Conservation (phyloP, 2,329 filamentous ascomycete species). For the Daldinia eschscholtzii region DNA sequence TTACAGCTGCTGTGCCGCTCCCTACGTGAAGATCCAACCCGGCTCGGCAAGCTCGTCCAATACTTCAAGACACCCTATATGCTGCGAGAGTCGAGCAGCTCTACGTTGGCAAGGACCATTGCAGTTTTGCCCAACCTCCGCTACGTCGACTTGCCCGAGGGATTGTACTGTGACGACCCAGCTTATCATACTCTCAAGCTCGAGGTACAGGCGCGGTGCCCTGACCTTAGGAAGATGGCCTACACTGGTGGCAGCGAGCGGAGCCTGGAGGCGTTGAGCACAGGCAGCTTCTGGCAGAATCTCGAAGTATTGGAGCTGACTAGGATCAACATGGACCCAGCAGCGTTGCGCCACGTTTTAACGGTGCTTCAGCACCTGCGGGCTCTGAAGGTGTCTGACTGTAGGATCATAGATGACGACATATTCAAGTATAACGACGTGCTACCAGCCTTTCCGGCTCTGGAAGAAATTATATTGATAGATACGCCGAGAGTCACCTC, state of each 20-base stretch:
- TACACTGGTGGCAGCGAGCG: constrained; percentile 84
- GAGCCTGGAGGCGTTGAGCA: constrained; percentile 77
- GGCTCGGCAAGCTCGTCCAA: constrained; percentile 76
- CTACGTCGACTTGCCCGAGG: constrained; percentile 92
- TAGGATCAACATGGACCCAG: constrained; percentile 76
- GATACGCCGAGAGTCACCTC: constrained; percentile 79
- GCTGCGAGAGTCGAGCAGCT: constrained; percentile 88
- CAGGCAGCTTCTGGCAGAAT: constrained; percentile 74
- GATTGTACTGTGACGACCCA: constrained; percentile 84
- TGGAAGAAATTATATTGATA: constrained; percentile 79
- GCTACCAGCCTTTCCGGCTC: constrained; percentile 78
- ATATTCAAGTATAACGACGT: constrained; percentile 76
- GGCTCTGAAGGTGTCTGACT: constrained; percentile 79
- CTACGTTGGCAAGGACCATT: constrained; percentile 86
- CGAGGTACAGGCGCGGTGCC: constrained; percentile 86
- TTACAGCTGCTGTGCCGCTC: constrained; percentile 84
- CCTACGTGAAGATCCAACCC: constrained; percentile 79
- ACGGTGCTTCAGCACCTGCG: constrained; percentile 74
- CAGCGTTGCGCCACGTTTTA: constrained; percentile 77
- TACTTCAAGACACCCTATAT: constrained; percentile 94
- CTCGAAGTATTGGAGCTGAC: constrained; percentile 81
- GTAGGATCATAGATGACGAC: constrained; percentile 79
- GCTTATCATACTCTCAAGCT: constrained; percentile 81
- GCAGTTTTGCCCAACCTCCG: constrained; percentile 86
- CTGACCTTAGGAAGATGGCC: constrained; percentile 88